Evolutionary conservation across 495 filamentous ascomycete species (phyloP).

Genomic region (Cercophora newfieldiana): DNA sequence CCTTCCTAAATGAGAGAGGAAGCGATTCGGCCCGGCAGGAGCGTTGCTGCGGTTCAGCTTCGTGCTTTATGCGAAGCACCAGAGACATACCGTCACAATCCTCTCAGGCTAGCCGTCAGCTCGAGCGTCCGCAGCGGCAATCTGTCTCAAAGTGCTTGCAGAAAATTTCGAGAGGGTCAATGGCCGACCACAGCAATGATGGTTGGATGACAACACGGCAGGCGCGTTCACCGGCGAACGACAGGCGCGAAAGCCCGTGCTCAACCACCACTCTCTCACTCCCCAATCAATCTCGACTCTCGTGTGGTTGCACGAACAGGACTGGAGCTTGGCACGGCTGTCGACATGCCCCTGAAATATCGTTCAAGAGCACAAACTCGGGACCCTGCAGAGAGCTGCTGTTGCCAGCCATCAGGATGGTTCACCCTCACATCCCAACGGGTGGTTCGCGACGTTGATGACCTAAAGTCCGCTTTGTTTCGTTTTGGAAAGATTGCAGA

Average conservation of each 20-base stretch:
- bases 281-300: background rate
- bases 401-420: background rate
- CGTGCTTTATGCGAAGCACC: no score
- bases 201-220: background rate
- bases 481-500: background rate
- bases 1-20: background rate
- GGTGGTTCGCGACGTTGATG: background rate
- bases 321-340: background rate
- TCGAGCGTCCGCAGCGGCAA: background rate
- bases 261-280: background rate
- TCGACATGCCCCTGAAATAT: background rate
- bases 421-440: background rate
- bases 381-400: background rate
- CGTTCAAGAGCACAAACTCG: background rate
- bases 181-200: background rate
- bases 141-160: background rate
- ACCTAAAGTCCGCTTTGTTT: background rate
- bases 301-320: background rate
- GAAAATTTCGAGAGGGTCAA: background rate
- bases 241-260: background rate
- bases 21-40: background rate
- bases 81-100: background rate
- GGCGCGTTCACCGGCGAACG: background rate
- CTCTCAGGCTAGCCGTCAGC: background rate
- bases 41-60: background rate